phyloP scores from a whole-genome alignment of 371 early-diverging fungal species.

The Apophysomyces ossiformis region DNA sequence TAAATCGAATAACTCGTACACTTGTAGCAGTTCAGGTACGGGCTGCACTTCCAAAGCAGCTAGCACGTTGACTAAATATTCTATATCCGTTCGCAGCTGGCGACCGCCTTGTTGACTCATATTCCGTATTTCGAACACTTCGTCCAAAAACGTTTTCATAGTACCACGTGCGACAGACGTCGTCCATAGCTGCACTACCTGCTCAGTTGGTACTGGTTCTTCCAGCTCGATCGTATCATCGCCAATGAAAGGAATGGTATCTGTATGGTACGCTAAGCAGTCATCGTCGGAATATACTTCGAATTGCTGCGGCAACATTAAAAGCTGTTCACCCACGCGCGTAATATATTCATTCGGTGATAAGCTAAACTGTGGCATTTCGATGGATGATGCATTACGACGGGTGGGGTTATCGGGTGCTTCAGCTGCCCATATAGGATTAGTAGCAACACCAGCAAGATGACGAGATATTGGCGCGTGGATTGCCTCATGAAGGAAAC shows the following conservation, averaged over 20 bases:
- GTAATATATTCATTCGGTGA: conserved; percentile 72
- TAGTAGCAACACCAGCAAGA: conserved; percentile 42
- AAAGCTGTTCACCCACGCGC: conserved; percentile 68
- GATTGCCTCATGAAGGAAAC: conserved; percentile 63
- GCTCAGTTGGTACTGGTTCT: conserved; percentile 31
- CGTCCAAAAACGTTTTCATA: conserved; percentile 50
- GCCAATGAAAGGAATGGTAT: conserved; percentile 57
- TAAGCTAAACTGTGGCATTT: conserved; percentile 63
- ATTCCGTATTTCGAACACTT: conserved; percentile 40
- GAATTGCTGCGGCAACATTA: conserved; percentile 72
- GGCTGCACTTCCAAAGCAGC: conserved; percentile 67
- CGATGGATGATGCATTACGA: conserved; percentile 29
- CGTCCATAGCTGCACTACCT: conserved; percentile 71
- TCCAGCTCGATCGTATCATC: conserved; percentile 24
- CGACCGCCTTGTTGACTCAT: conserved; percentile 52
- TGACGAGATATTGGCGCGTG: conserved; percentile 56
- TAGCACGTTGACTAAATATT: conserved; percentile 65
- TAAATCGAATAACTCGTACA: conserved; percentile 21
- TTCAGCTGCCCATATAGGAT: conserved; percentile 34
- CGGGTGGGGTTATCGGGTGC: conserved; percentile 24
- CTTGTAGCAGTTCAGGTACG: conserved; percentile 29
- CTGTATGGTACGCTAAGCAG: conserved; percentile 56
- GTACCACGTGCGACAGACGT: conserved; percentile 63
- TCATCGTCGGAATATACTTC: conserved; percentile 67
- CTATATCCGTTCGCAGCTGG: conserved; percentile 67